Evolutionary conservation across 202 grass and related monocot species (phyloP), one percentile per base, ranked within the genome.

Genomic region (Schoenoplectus triqueter): DNA sequence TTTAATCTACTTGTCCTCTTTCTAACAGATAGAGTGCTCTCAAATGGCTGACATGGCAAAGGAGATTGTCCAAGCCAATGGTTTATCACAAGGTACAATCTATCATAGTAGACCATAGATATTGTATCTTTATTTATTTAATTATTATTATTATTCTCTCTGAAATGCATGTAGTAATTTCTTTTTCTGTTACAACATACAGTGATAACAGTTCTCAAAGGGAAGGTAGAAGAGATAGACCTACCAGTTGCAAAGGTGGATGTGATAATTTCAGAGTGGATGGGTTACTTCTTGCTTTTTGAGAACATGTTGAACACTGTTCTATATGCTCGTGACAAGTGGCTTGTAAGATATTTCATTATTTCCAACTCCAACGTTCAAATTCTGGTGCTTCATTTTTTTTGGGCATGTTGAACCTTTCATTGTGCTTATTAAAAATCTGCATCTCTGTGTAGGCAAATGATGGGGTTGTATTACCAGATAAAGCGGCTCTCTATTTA

Each of bases 281-380:
- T 99, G 96, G 96, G 96, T 64, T 99, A 99, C 85, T 99, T 99
- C 87, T 89, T 99, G 14, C 86, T 99, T 78, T 99, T 94, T 9
- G 93, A 99, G 87, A 99, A 95, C 89, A 99, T 99, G 96, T 72
- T 99, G 84, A 95, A 99, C 87, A 99, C 93, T 72, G 96, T 99
- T 71, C 82, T 99, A 31, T 96, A 96, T 87, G 96, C 96, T 88
- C 96, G 96, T 1, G 91, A 99, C 89, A 99, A 99, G 90, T 99
- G 96, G 93, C 96, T 99, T 88, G 96, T 99, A 92, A 95, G 90
- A 82, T 61, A 44, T 48, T 66, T 86, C 47, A 69, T 50, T 66
- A 67, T 5, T 54, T 50, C 1, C 60, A 52, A 2, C 57, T 69
- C 10, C 39, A 39, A 54, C 21, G 19, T 14, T 68, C 9, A 17